Conservation (phyloP, 495 filamentous ascomycete genomes). For the Lepidopterella palustris region DNA sequence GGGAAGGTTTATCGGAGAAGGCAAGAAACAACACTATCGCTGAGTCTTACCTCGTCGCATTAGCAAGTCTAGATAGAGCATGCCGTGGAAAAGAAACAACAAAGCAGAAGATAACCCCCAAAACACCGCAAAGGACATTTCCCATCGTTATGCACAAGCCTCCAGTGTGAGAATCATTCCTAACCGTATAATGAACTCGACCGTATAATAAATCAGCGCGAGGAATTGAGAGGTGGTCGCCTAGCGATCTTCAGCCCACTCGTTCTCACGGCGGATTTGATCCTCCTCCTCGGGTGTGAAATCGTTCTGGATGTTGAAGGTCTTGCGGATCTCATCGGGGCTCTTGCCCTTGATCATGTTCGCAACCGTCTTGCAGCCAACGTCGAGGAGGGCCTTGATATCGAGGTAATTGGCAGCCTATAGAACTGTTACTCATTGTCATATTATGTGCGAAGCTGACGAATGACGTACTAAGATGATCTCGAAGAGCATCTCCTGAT, state of each 20-base stretch:
- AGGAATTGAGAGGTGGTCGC: background rate
- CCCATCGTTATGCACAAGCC: constrained; percentile 5
- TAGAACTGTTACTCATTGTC: background rate
- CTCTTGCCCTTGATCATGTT: constrained; percentile 88
- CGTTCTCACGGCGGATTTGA: constrained; percentile 76
- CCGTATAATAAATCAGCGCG: too few species aligned
- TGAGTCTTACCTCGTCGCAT: background rate
- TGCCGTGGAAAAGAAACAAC: background rate
- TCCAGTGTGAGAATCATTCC: too few species aligned
- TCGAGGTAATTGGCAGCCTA: constrained; percentile 73
- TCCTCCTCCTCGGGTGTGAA: constrained; percentile 79
- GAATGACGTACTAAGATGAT: constrained; percentile 77
- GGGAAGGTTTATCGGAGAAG: too few species aligned
- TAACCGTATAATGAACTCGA: too few species aligned
- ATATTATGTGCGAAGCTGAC: constrained; percentile 9
- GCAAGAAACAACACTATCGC: too few species aligned
- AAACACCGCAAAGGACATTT: background rate
- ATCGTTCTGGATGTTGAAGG: constrained; percentile 79
- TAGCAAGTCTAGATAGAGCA: background rate
- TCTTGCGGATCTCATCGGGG: constrained; percentile 75
- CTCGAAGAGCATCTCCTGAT: constrained; percentile 99
- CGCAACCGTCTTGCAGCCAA: constrained; percentile 77
- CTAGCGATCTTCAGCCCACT: constrained; percentile 67
- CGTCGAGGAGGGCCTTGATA: constrained; percentile 74
- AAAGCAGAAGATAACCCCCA: background rate